Evolutionary conservation across 768 basidiomycete genomes (phyloP).

Genomic region (Leccinum subgranulosum): DNA sequence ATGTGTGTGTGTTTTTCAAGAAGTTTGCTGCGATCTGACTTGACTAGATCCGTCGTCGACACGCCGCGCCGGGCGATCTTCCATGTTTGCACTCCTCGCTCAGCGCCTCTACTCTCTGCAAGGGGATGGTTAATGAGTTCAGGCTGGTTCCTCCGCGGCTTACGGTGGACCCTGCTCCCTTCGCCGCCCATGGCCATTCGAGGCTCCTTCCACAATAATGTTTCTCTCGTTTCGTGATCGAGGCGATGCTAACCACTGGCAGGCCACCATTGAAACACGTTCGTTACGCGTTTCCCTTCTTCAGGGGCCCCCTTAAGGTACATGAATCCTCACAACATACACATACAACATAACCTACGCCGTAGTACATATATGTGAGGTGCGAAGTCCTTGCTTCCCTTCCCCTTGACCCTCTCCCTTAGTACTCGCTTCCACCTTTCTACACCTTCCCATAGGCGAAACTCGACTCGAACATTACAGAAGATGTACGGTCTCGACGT

Average conservation of each 20-base stretch:
- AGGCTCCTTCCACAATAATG: background rate
- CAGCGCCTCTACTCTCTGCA: background rate
- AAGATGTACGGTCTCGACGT: slow-evolving; percentile 9
- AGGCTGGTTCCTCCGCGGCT: background rate
- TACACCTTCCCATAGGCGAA: background rate
- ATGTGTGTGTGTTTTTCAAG: no score
- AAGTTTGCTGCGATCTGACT: background rate
- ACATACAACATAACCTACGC: background rate
- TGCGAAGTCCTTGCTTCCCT: background rate
- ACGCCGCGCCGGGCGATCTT: background rate
- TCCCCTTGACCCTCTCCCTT: background rate
- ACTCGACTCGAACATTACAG: background rate
- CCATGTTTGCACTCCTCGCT: background rate
- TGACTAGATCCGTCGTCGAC: background rate
- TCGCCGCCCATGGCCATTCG: background rate
- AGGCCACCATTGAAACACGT: background rate
- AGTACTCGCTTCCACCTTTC: background rate
- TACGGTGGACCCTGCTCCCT: background rate
- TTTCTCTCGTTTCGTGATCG: background rate
- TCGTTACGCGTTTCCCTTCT: background rate
- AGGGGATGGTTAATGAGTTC: background rate
- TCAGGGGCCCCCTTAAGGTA: background rate
- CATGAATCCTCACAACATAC: background rate
- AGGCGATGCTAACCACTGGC: background rate
- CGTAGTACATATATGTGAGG: background rate